Evolutionary conservation across 2,329 filamentous ascomycete genomes (phyloP), one percentile per base, ranked within the genome.

Genomic region (Fusarium succisae): DNA sequence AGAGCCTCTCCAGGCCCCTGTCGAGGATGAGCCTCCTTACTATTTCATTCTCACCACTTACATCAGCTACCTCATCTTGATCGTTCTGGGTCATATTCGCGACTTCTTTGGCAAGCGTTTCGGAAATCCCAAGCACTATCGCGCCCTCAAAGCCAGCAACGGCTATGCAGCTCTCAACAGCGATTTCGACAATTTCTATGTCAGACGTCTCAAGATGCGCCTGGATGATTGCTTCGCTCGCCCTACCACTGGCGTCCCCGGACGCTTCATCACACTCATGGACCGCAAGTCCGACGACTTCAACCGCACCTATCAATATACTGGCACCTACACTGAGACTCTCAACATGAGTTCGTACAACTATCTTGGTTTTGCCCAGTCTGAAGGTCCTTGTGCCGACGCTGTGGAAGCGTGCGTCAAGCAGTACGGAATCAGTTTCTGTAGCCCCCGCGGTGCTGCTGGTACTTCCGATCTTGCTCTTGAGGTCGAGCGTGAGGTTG

Each of bases 291-390:
- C 95, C 6, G 90, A 96, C 80, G 94, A 99, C 81, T 95, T 94
- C 87, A 99, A 99, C 85, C 89, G 92, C 79, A 92, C 93, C 66
- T 99, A 98, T 86, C 90, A 93, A 81, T 91, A 95, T 83, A 95
- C 94, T 4, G 96, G 96, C 66, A 97, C 94, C 54, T 92, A 91
- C 67, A 98, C 96, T 3, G 94, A 99, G 83, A 98, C 96, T 1
- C 87, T 99, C 78, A 99, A 99, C 85, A 93, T 99, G 92, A 98
- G 96, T 86, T 99, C 96, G 3, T 99, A 99, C 89, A 99, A 99
- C 84, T 99, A 99, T 81, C 93, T 99, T 30, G 96, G 96, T 48
- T 99, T 99, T 79, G 96, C 96, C 58, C 96, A 99, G 83, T 98
- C 96, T 0, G 95, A 98, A 76, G 96, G 96, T 17, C 96, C 96